Conservation (phyloP, 345 rosid species). For the Hibiscus syriacus region DNA sequence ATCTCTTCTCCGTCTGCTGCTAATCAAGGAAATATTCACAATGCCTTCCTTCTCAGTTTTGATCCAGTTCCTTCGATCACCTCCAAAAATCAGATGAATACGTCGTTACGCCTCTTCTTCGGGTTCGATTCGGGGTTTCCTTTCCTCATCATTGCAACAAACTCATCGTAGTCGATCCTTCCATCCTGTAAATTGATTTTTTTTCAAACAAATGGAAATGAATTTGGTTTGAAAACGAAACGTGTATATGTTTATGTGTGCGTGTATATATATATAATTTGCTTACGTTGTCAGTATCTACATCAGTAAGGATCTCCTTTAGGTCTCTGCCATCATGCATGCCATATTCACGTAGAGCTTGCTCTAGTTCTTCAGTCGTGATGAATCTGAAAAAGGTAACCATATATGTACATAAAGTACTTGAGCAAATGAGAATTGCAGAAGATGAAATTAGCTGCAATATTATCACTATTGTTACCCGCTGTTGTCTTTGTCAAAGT, state of each 20-base stretch:
- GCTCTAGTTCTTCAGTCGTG: no score
- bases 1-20: neutral
- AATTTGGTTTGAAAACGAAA: no score
- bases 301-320: conserved; percentile 73
- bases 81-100: conserved; percentile 7
- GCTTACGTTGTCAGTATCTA: conserved; percentile 67
- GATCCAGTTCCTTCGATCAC: no score
- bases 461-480: conserved; percentile 36
- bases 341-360: no score
- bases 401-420: neutral
- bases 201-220: no score
- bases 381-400: conserved; percentile 32
- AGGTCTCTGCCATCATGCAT: no score
- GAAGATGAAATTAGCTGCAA: neutral
- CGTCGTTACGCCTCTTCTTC: no score
- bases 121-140: no score
- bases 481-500: no score
- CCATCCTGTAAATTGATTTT: conserved; percentile 5
- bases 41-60: no score
- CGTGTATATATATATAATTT: neutral
- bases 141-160: conserved; percentile 84
- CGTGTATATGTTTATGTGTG: no score
- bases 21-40: no score
- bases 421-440: neutral
- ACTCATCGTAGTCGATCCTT: conserved; percentile 71